These are phyloP conservation scores for Ilex asprella DNA, from an alignment of 257 asterid species.

Conservation along the genomic window DNA sequence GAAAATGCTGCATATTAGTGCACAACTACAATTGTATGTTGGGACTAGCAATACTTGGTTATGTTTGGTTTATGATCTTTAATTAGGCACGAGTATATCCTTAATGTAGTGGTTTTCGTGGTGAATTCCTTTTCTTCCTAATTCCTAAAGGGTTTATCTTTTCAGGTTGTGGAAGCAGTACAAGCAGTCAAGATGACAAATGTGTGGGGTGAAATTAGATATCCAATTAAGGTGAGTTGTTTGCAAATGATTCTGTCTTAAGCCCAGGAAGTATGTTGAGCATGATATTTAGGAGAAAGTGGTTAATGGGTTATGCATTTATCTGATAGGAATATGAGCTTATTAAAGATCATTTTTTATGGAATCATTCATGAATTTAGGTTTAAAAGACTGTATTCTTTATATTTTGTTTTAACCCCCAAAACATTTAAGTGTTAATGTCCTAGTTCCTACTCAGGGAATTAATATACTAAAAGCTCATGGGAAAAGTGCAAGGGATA, in stretches of 20 bases:
- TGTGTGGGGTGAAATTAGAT: conserved; percentile 75
- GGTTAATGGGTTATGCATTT: not conserved
- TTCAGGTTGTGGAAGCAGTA: conserved; percentile 86
- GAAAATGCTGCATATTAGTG: not conserved
- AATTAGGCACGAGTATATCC: too few relatives aligned
- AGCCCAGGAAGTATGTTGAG: conserved; percentile 6
- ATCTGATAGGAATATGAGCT: not conserved
- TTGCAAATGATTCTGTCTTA: not conserved
- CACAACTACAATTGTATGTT: not conserved
- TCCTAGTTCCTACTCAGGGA: conserved; percentile 43
- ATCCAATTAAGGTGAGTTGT: conserved; percentile 75
- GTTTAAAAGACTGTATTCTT: too few relatives aligned
- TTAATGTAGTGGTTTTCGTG: too few relatives aligned
- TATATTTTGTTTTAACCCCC: not conserved
- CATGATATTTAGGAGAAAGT: not conserved
- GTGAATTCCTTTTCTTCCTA: too few relatives aligned
- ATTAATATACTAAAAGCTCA: conserved; percentile 91
- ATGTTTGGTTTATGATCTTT: not conserved
- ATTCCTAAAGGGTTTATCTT: not conserved
- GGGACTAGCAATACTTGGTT: not conserved
- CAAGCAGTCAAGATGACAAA: conserved; percentile 78
- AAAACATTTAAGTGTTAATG: conserved; percentile 15
- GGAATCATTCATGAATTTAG: too few relatives aligned
- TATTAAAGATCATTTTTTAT: not conserved
- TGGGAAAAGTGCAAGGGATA: conserved; percentile 87